Evolutionary conservation across 1,139 yeast genomes (phyloP).

Genomic region (Saccharomycopsis phalli): DNA sequence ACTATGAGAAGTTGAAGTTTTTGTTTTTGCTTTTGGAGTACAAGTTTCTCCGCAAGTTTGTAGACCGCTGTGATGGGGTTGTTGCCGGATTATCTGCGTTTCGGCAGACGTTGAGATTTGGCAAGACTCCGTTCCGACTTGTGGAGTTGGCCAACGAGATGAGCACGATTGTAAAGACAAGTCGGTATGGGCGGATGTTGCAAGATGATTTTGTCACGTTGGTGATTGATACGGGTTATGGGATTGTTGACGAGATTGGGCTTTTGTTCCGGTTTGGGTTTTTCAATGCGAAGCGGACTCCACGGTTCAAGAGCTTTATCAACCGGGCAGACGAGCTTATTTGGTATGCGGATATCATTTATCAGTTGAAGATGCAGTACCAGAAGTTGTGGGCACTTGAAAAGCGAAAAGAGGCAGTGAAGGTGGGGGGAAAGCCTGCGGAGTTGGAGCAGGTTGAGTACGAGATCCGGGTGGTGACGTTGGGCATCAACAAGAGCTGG

Average conservation of each 20-base stretch:
- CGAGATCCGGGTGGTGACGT: slow-evolving; percentile 28
- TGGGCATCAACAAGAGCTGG: slow-evolving; percentile 31
- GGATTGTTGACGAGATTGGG: slow-evolving; percentile 51
- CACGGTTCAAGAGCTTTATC: slow-evolving; percentile 31
- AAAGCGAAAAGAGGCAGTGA: slow-evolving; percentile 27
- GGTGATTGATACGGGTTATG: slow-evolving; percentile 47
- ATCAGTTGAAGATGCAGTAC: slow-evolving; percentile 44
- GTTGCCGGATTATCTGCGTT: slow-evolving; percentile 37
- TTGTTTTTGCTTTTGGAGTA: slow-evolving; percentile 3
- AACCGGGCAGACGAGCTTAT: slow-evolving; percentile 49
- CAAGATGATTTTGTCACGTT: slow-evolving; percentile 10
- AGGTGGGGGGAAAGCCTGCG: slow-evolving; percentile 18
- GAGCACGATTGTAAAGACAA: not conserved
- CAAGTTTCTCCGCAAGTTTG: slow-evolving; percentile 6
- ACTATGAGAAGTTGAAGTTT: not conserved
- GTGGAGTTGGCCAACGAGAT: slow-evolving; percentile 22
- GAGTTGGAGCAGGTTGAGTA: slow-evolving; percentile 27
- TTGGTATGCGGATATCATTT: slow-evolving; percentile 55
- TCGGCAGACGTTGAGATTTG: slow-evolving; percentile 64
- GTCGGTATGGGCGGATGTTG: not conserved
- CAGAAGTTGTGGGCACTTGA: slow-evolving; percentile 33
- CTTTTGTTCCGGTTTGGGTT: slow-evolving; percentile 47
- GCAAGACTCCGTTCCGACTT: slow-evolving; percentile 58
- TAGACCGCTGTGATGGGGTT: slow-evolving; percentile 15
- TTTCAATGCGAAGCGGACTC: slow-evolving; percentile 29